phyloP scores from a whole-genome alignment of 140 eudicot genomes.

The Ambrosia hybrid region DNA sequence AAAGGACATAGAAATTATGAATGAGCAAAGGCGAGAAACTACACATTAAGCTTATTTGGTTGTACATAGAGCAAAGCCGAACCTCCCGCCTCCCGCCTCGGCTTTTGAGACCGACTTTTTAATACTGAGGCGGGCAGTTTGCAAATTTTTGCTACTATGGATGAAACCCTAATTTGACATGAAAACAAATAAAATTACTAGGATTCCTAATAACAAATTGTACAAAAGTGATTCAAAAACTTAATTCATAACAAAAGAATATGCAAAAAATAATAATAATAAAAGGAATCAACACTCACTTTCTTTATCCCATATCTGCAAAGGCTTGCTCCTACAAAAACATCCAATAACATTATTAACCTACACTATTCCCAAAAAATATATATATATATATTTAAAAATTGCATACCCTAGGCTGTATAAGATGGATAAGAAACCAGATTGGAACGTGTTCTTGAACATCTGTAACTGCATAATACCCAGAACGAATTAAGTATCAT shows the following conservation, averaged over 20 bases:
- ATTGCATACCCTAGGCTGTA: conserved; percentile 90
- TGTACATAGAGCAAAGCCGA: too few relatives aligned
- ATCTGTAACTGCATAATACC: conserved; percentile 8
- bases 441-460: conserved; percentile 98
- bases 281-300: conserved; percentile 39
- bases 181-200: neutral
- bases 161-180: too few relatives aligned
- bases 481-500: too few relatives aligned
- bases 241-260: neutral
- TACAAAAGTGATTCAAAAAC: neutral
- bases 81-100: too few relatives aligned
- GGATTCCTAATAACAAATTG: neutral
- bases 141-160: neutral
- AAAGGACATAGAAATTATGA: too few relatives aligned
- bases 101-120: too few relatives aligned
- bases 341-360: conserved; percentile 1
- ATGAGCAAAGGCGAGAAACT: too few relatives aligned
- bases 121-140: neutral
- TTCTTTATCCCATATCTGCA: conserved; percentile 99
- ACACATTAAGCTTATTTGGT: too few relatives aligned
- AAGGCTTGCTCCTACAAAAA: conserved; percentile 87
- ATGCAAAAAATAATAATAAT: neutral
- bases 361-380: neutral
- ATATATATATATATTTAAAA: too few relatives aligned
- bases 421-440: conserved; percentile 89